phyloP scores from a whole-genome alignment of 192 early-diverging fungal species.

The Pilaira anomala region DNA sequence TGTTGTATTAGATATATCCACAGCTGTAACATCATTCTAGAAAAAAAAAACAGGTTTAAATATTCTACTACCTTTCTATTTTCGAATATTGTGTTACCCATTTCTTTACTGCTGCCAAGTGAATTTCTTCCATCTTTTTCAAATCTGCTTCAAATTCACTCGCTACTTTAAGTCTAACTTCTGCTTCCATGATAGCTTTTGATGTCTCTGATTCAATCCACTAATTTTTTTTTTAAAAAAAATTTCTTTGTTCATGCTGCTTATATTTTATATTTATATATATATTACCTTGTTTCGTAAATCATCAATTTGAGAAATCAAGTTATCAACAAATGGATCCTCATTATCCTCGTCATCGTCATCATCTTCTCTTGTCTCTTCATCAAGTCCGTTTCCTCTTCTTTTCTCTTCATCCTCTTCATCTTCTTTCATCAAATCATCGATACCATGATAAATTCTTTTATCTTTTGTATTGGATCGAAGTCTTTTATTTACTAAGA shows the following conservation, averaged over 20 bases:
- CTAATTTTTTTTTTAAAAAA: slow-evolving; percentile 13
- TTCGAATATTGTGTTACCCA: slow-evolving; percentile 17
- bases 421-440: slow-evolving; percentile 3
- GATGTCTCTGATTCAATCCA: slow-evolving; percentile 49
- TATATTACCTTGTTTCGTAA: slow-evolving; percentile 44
- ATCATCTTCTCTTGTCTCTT: slow-evolving; percentile 13
- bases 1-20: background rate
- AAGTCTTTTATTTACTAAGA: too few relatives aligned
- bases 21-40: slow-evolving; percentile 7
- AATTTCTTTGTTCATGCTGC: background rate
- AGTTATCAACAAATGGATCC: slow-evolving; percentile 33
- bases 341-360: slow-evolving; percentile 33
- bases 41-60: background rate
- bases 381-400: slow-evolving; percentile 1
- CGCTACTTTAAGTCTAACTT: slow-evolving; percentile 51
- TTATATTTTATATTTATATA: background rate
- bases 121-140: slow-evolving; percentile 42
- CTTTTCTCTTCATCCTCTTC: slow-evolving; percentile 15
- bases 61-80: too few relatives aligned
- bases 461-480: background rate
- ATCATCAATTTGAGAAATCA: slow-evolving; percentile 35
- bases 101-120: slow-evolving; percentile 26
- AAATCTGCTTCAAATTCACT: slow-evolving; percentile 44
- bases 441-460: background rate
- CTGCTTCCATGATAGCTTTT: slow-evolving; percentile 48